Evolutionary conservation across 257 asterid species (phyloP), one percentile per base, ranked within the genome.

Genomic region (Linaria vulgaris): DNA sequence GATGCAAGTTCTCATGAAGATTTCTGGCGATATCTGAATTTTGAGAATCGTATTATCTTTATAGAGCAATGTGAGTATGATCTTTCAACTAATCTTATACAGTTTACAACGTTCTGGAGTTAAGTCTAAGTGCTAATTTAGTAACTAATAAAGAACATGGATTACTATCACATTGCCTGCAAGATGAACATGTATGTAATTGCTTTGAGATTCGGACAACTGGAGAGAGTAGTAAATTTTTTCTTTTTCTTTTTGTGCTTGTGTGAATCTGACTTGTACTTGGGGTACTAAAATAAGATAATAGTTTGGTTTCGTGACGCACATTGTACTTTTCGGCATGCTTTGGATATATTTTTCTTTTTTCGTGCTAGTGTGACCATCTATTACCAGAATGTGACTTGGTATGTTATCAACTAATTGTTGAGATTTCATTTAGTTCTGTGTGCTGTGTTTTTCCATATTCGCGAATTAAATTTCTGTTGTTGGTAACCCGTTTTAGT

Each of bases 1-100:
- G 88, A 82, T 58, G 92, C 96, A 51, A 87, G 95, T 77, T 82
- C 96, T 61, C 99, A 94, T 72, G 99, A 94, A 80, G 97, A 94
- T 72, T 94, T 94, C 76, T 90, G 97, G 97, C 90, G 95, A 55
- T 78, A 71, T 81, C 75, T 90, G 75, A 85, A 94, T 81, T 94
- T 94, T 78, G 95, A 88, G 85, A 83, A 82, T 70, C 85, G 80
- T 65, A 67, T 22, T 63, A 82, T 94, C 72, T 77, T 96, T 47
- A 65, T 67, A 24, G 83, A 62, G 38, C 97, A 88, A 67, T 87
- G 99, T 94, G 83, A 84, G 99, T 82, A 13, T 49, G 7, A 12
- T 38, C 66, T 17, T 61, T 63, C 16, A 20, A 21, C n/a, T 44
- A 38, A 31, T 59, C 44, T 51, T 11, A 48, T 39, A 31, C 50